Base-by-base conservation (phyloP, 176 grass and related monocot species). In the Carex myosuroides region DNA sequence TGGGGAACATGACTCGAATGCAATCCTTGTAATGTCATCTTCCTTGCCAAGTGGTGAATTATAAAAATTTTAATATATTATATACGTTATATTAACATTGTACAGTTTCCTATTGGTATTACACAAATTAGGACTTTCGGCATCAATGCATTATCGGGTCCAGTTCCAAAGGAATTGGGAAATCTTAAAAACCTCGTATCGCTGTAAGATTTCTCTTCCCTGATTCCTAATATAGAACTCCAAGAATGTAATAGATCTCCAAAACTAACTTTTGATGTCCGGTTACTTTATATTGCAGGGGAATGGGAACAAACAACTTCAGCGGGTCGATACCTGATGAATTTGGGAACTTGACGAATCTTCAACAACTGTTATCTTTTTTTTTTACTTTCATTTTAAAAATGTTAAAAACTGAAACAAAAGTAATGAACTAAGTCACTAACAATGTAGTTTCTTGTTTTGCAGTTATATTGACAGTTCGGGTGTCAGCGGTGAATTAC, bases 111-210 rank as follows among this genome's bases (percentile, higher is more conserved):
- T 60, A 8, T 14, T 85, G 39, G 8, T 88, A 21, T 60, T 42
- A 61, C 85, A 89, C 8, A 83, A 72, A 32, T 64, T 84, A 94
- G 95, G 90, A 53, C 0, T 89, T 2, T 98, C 1, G 86, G 85
- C 42, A 79, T 57, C 77, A 98, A 98, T 93, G 85, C 91, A 53
- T 98, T 98, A 39, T 92, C 91, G 74, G 95, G 95, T 62, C 52
- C 92, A 75, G n/a, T 95, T 82, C 95, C 92, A 8, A 95, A 93
- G 86, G 95, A 95, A 75, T 80, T 98, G 1, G 92, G 95, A 10
- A 91, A 93, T 22, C 95, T 98, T 84, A 12, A 53, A 1, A 86
- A 91, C 18, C 89, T 97, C 13, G 0, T 20, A 68, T 0, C 5
- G 0, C 60, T 97, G 95, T 98, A 91, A 91, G 89, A 6, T 69